phyloP scores from a whole-genome alignment of 352 stramenopile species.

The Globisporangium okanoganense region DNA sequence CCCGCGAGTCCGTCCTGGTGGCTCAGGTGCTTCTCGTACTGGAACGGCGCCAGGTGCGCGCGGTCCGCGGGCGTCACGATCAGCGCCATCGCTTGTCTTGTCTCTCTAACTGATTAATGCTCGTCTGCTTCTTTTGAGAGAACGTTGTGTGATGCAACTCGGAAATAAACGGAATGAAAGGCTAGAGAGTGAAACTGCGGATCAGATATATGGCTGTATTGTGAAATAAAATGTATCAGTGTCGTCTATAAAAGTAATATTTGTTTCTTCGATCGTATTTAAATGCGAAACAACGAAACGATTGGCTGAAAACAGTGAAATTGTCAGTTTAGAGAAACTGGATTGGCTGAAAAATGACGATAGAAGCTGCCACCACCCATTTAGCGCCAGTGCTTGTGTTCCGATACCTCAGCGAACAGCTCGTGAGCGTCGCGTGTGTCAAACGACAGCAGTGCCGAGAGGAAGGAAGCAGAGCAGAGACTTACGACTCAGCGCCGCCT shows the following conservation, averaged over 20 bases:
- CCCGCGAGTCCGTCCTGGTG: conserved; percentile 75
- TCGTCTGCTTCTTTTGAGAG: conserved; percentile 1
- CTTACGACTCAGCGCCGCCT: not conserved
- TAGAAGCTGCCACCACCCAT: conserved; percentile 13
- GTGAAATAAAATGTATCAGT: not conserved
- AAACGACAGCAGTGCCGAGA: conserved; percentile 6
- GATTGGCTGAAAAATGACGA: conserved; percentile 9
- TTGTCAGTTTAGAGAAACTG: fast-evolving
- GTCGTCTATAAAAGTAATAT: not conserved
- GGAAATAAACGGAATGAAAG: not conserved
- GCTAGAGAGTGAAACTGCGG: not conserved
- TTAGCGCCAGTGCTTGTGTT: conserved; percentile 7
- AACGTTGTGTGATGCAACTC: not conserved
- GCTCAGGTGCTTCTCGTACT: conserved; percentile 75
- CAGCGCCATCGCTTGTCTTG: conserved; percentile 24
- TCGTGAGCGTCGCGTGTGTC: not conserved
- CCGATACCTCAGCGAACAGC: not conserved
- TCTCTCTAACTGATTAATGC: not conserved
- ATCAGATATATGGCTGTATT: not conserved
- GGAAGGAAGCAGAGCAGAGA: conserved; percentile 1
- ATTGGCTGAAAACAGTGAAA: not conserved
- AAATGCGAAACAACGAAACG: not conserved
- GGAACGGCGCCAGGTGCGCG: conserved; percentile 46
- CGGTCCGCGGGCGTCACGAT: conserved; percentile 26
- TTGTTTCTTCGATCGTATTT: not conserved